These are phyloP conservation scores for Beauveria brongniartii DNA, from an alignment of 2,329 filamentous ascomycete species.

Conservation along the genomic window DNA sequence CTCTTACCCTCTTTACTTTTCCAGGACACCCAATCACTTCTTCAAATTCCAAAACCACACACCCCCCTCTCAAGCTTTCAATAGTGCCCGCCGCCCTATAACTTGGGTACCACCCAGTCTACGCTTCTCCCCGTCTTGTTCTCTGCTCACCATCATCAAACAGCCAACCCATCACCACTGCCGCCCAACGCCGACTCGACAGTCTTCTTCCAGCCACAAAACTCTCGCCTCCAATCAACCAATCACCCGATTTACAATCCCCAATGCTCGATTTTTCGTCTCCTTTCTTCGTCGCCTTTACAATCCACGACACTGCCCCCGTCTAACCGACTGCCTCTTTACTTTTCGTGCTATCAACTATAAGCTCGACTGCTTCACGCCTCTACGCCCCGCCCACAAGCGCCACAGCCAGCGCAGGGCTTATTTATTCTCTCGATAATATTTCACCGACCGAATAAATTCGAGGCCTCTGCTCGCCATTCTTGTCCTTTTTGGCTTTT, in stretches of 20 bases:
- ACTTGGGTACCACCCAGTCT: not conserved
- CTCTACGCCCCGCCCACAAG: constrained; percentile 4
- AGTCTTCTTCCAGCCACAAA: not conserved
- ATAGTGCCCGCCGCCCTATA: not conserved
- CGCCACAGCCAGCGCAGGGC: constrained; percentile 9
- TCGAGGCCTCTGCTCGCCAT: not conserved
- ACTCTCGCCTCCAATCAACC: not conserved
- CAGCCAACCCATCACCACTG: not conserved
- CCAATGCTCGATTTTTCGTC: not conserved
- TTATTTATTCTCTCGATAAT: not conserved
- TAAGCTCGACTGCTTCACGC: not conserved
- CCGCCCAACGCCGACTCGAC: not conserved
- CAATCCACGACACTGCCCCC: not conserved
- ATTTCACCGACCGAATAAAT: not conserved
- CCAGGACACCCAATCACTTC: too few species aligned
- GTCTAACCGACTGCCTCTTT: not conserved
- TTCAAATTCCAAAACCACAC: too few species aligned
- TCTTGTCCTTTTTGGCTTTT: not conserved
- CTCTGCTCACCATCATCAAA: not conserved
- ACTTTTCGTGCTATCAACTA: not conserved
- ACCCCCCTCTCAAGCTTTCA: not conserved
- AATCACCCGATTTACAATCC: not conserved
- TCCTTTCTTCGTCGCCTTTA: not conserved
- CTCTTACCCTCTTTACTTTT: too few species aligned
- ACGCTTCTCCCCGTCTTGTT: not conserved